phyloP scores from a whole-genome alignment of 805 yeast species.

The Lipomyces starkeyi region DNA sequence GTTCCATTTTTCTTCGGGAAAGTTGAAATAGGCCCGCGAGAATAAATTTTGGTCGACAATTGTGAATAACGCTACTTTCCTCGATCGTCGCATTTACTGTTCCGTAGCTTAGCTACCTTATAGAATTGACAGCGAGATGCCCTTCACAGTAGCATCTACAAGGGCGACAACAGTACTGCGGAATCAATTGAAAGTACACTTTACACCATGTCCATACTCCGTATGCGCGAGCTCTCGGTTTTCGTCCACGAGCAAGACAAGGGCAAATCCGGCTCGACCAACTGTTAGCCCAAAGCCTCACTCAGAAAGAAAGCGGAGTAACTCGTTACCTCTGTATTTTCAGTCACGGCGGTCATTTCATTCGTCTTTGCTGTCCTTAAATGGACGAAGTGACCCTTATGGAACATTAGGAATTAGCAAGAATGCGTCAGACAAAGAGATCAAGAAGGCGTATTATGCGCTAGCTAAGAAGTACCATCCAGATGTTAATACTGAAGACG shows the following conservation, averaged over 20 bases:
- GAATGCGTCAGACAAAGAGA: constrained; percentile 76
- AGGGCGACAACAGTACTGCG: constrained; percentile 22
- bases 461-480: constrained; percentile 95
- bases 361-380: constrained; percentile 44
- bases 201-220: constrained; percentile 16
- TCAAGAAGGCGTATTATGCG: constrained; percentile 92
- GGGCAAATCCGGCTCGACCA: constrained; percentile 10
- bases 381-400: constrained; percentile 73
- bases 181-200: constrained; percentile 4
- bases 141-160: constrained; percentile 18
- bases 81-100: neutral
- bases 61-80: neutral
- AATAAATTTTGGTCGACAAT: neutral
- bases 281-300: neutral
- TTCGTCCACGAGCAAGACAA: neutral
- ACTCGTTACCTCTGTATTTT: neutral
- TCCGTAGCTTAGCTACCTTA: constrained; percentile 2
- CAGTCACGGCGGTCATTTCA: constrained; percentile 52
- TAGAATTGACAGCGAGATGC: constrained; percentile 13
- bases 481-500: constrained; percentile 90
- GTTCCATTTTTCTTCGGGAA: neutral
- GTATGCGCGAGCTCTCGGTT: constrained; percentile 5
- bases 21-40: neutral
- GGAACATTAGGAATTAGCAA: constrained; percentile 76
- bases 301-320: neutral